Evolutionary conservation across 176 grass and related monocot species (phyloP).

Genomic region (bread wheat (Triticum aestivum)): DNA sequence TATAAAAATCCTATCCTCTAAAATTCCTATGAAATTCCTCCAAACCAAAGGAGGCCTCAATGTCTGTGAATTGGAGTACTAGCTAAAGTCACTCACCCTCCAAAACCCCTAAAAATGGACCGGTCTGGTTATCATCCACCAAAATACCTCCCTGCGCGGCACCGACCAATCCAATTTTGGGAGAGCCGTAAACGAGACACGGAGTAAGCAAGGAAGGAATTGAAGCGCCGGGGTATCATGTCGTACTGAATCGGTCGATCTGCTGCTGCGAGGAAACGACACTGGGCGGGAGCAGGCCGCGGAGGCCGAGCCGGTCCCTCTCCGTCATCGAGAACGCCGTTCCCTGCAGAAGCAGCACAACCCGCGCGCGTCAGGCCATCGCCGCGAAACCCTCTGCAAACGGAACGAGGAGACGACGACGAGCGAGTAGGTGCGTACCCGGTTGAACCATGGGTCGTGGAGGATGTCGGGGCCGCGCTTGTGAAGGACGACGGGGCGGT

Average conservation of each 20-base stretch:
- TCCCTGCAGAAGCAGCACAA: slow-evolving; percentile 44
- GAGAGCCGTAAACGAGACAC: not conserved
- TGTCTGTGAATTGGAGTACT: not conserved
- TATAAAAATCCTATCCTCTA: too few relatives aligned
- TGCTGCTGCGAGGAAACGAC: slow-evolving; percentile 77
- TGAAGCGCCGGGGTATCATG: not conserved
- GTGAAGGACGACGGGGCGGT: slow-evolving; percentile 77
- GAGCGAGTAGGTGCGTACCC: slow-evolving; percentile 36
- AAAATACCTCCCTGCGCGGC: not conserved
- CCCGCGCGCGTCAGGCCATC: not conserved
- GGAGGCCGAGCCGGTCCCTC: slow-evolving; percentile 88
- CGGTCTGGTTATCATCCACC: slow-evolving; percentile 12
- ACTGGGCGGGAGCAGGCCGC: slow-evolving; percentile 94
- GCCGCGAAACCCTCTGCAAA: not conserved
- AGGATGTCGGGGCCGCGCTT: slow-evolving; percentile 95
- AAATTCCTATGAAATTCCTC: too few relatives aligned
- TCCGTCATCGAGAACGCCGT: slow-evolving; percentile 93
- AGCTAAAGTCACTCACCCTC: not conserved
- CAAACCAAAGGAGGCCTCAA: too few relatives aligned
- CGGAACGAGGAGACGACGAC: not conserved
- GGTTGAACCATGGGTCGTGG: slow-evolving; percentile 96
- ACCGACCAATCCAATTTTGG: not conserved
- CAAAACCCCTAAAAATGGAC: not conserved
- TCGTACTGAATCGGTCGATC: slow-evolving; percentile 93
- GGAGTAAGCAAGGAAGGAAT: not conserved